Evolutionary conservation across 1,139 yeast species (phyloP).

Genomic region (Hansenula sp.): DNA sequence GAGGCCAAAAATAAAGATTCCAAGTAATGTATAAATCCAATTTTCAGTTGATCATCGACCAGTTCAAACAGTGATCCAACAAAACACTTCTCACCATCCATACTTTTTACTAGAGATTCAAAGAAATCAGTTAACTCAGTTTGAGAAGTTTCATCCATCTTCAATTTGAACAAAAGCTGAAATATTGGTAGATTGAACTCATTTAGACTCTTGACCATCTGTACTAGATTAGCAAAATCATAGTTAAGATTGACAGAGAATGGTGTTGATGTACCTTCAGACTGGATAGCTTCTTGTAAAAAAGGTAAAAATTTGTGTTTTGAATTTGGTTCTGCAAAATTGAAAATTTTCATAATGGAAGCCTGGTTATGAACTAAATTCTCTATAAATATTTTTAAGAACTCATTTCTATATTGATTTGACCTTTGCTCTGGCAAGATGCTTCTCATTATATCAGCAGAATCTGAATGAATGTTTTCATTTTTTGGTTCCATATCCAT

Average conservation of each 20-base stretch:
- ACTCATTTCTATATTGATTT: conserved; percentile 11
- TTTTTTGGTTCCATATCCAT: conserved; percentile 10
- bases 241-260: background rate
- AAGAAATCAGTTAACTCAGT: conserved; percentile 7
- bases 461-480: conserved; percentile 19
- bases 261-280: background rate
- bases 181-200: conserved; percentile 51
- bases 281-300: conserved; percentile 4
- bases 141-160: conserved; percentile 5
- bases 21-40: conserved; percentile 31
- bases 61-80: conserved; percentile 36
- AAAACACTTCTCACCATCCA: conserved; percentile 4
- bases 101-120: conserved; percentile 5
- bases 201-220: conserved; percentile 21
- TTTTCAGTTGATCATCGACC: conserved; percentile 28
- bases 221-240: conserved; percentile 3
- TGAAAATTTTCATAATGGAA: conserved; percentile 7
- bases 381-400: conserved; percentile 10
- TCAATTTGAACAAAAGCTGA: conserved; percentile 40
- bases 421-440: conserved; percentile 14
- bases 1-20: conserved; percentile 41
- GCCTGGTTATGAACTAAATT: conserved; percentile 13
- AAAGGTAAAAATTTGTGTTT: conserved; percentile 2
- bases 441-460: conserved; percentile 18
- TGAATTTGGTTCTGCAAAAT: background rate